These are phyloP conservation scores for Sporothrix luriei DNA, from an alignment of 2,329 filamentous ascomycete genomes.

Conservation along the genomic window DNA sequence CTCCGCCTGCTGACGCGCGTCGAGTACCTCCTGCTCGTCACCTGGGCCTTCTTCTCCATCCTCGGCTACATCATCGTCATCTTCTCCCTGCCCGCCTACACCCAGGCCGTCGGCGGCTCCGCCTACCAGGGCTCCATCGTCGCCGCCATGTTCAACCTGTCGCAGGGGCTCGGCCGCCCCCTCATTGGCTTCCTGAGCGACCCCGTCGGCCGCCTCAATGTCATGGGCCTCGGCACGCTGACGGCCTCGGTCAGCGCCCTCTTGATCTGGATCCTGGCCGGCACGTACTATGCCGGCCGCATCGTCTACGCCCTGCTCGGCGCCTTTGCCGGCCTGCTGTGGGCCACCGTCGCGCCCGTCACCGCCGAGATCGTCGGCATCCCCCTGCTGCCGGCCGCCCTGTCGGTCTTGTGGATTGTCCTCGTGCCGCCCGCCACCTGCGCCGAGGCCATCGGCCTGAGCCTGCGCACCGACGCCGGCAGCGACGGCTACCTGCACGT, in stretches of 20 bases:
- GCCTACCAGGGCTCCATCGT: conserved; percentile 69
- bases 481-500: conserved; percentile 54
- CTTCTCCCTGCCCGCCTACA: conserved; percentile 75
- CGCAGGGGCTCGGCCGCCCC: conserved; percentile 68
- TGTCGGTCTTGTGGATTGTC: conserved; percentile 72
- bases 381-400: conserved; percentile 64
- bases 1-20: conserved; percentile 60
- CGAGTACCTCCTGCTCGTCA: conserved; percentile 66
- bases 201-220: conserved; percentile 69
- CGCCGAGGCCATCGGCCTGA: conserved; percentile 64
- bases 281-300: conserved; percentile 63
- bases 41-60: conserved; percentile 71
- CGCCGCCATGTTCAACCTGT: conserved; percentile 72
- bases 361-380: conserved; percentile 74
- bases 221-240: conserved; percentile 67
- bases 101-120: conserved; percentile 66
- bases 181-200: conserved; percentile 74
- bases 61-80: conserved; percentile 75
- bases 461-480: conserved; percentile 50
- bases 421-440: conserved; percentile 72
- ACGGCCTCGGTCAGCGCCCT: conserved; percentile 66
- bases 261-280: conserved; percentile 72
- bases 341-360: conserved; percentile 69
- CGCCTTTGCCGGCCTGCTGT: conserved; percentile 70
- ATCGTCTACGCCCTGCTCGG: conserved; percentile 73